Conservation (phyloP, 805 yeast species). For the Ogataea trehalophila region DNA sequence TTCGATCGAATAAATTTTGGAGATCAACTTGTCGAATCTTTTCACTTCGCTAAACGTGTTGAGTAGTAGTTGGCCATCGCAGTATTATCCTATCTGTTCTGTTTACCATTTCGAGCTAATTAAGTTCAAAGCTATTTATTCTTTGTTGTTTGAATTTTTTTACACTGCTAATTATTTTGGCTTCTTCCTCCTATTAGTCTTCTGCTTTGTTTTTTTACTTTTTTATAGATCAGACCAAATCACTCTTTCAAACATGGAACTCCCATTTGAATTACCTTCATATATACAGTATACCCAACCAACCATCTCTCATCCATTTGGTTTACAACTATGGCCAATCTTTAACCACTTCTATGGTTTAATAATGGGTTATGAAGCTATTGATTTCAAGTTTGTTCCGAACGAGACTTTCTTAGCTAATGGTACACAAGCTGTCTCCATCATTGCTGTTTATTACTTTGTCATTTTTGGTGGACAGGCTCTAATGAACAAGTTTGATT, state of each 20-base stretch:
- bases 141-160: too few relatives aligned
- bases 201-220: not conserved
- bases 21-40: too few relatives aligned
- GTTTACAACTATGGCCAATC: conserved; percentile 63
- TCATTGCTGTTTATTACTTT: conserved; percentile 63
- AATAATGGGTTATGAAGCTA: conserved; percentile 53
- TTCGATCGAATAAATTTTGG: too few relatives aligned
- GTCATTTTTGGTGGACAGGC: conserved; percentile 83
- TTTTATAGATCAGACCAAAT: not conserved
- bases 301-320: conserved; percentile 39
- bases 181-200: too few relatives aligned
- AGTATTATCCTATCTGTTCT: too few relatives aligned
- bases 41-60: too few relatives aligned
- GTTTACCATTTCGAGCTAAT: too few relatives aligned
- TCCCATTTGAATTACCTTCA: conserved; percentile 12
- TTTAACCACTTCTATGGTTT: conserved; percentile 45
- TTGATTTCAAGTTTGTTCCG: conserved; percentile 61
- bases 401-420: conserved; percentile 66
- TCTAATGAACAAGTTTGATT: conserved; percentile 44
- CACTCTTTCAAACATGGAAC: not conserved
- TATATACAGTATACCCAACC: conserved; percentile 26
- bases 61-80: too few relatives aligned
- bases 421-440: conserved; percentile 47
- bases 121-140: too few relatives aligned
- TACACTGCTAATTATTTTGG: too few relatives aligned